These are phyloP conservation scores for Chrysosphaeria jannelii DNA, from an alignment of 2,329 filamentous ascomycete species.

Conservation along the genomic window DNA sequence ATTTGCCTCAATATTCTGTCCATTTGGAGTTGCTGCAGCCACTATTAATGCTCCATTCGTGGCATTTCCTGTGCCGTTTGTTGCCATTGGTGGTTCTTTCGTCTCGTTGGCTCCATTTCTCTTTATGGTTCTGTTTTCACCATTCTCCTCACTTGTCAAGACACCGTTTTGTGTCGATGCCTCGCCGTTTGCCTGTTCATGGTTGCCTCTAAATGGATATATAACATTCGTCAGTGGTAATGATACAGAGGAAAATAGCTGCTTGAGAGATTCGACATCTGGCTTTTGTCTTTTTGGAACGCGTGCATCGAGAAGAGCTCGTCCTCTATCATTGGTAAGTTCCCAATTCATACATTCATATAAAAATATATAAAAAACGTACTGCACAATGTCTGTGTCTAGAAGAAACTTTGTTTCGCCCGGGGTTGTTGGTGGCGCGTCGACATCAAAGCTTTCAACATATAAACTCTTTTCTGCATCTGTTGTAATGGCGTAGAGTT, in stretches of 20 bases:
- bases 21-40: too few relatives aligned
- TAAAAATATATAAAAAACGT: constrained; percentile 9
- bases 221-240: too few relatives aligned
- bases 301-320: constrained; percentile 19
- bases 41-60: too few relatives aligned
- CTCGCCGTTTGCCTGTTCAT: too few relatives aligned
- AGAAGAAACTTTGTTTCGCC: constrained; percentile 25
- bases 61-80: too few relatives aligned
- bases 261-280: constrained; percentile 14
- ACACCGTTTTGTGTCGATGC: too few relatives aligned
- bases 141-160: too few relatives aligned
- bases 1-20: too few relatives aligned
- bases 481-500: constrained; percentile 57
- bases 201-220: too few relatives aligned
- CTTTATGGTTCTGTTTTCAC: too few relatives aligned
- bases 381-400: constrained; percentile 27
- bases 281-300: constrained; percentile 18
- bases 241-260: constrained; percentile 9
- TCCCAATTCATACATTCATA: constrained; percentile 2
- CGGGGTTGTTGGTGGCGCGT: constrained; percentile 20
- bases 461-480: constrained; percentile 30
- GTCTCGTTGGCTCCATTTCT: too few relatives aligned
- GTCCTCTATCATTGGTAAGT: constrained; percentile 11
- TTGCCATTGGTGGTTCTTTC: too few relatives aligned
- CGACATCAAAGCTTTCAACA: constrained; percentile 22